Evolutionary conservation across 768 basidiomycete species (phyloP).

Genomic region (Pleurotus tuoliensis): DNA sequence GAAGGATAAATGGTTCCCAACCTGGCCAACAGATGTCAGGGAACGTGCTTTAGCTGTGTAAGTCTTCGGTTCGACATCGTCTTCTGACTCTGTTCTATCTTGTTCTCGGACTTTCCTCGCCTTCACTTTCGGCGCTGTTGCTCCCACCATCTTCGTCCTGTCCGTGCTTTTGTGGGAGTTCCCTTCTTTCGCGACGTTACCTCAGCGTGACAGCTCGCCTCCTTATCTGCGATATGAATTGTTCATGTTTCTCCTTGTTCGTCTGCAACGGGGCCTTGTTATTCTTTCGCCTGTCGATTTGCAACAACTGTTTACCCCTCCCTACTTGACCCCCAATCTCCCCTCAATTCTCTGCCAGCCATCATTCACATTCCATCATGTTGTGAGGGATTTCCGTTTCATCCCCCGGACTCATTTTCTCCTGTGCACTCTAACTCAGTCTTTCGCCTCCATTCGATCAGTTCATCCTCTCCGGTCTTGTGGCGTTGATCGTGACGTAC

Average conservation of each 20-base stretch:
- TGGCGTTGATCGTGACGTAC: background rate
- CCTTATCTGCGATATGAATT: too few species aligned
- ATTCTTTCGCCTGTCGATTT: too few species aligned
- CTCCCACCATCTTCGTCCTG: background rate
- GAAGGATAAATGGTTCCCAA: conserved; percentile 62
- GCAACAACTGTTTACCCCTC: too few species aligned
- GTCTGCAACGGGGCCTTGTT: too few species aligned
- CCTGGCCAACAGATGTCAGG: conserved; percentile 65
- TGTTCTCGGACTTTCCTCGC: background rate
- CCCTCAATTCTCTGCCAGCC: too few species aligned
- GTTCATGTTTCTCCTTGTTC: too few species aligned
- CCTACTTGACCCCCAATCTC: too few species aligned
- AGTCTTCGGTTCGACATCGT: conserved; percentile 17
- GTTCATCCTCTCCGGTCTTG: background rate
- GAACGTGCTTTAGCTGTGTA: conserved; percentile 70
- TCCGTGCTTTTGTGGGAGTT: too few species aligned
- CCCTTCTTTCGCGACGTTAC: too few species aligned
- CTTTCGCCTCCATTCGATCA: background rate
- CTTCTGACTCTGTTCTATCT: background rate
- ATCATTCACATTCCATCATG: too few species aligned
- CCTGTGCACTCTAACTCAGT: background rate
- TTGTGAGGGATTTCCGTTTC: too few species aligned
- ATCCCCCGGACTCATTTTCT: background rate
- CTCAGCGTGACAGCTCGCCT: too few species aligned
- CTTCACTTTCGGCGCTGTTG: background rate